phyloP scores from a whole-genome alignment of 108 stramenopile species.

The Nannochloropsis oceanica region DNA sequence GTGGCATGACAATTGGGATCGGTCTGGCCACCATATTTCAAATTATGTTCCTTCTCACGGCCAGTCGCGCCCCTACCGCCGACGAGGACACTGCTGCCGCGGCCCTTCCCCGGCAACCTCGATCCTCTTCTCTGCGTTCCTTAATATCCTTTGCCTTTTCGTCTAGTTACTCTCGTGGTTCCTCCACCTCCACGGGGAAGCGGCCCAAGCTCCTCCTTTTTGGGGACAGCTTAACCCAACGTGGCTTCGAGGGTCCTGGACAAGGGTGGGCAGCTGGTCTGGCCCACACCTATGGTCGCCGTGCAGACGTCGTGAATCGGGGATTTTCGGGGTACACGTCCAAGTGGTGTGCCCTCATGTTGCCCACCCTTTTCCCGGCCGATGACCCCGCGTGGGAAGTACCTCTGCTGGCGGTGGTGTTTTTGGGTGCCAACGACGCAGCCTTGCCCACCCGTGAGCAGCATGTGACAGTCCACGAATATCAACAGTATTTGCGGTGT shows the following conservation, averaged over 20 bases:
- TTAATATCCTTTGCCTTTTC: neutral
- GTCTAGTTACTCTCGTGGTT: neutral
- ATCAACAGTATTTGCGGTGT: neutral
- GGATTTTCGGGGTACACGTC: neutral
- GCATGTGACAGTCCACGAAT: neutral
- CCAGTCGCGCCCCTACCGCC: neutral
- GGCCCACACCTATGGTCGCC: neutral
- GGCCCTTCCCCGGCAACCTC: neutral
- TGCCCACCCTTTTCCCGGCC: neutral
- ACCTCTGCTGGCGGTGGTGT: neutral
- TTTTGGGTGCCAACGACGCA: neutral
- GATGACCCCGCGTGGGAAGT: neutral
- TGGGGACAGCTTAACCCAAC: neutral
- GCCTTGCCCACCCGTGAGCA: neutral
- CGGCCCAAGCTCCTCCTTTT: neutral
- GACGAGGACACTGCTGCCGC: too few species aligned
- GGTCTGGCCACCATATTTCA: neutral
- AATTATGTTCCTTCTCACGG: neutral
- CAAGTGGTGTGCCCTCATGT: neutral
- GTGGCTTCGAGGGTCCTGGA: neutral
- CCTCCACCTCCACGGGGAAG: neutral
- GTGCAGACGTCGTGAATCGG: neutral
- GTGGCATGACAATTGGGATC: neutral
- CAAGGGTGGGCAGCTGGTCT: neutral
- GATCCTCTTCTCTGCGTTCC: neutral